phyloP scores from a whole-genome alignment of 2,329 filamentous ascomycete genomes.

The Metarhizium brunneum region DNA sequence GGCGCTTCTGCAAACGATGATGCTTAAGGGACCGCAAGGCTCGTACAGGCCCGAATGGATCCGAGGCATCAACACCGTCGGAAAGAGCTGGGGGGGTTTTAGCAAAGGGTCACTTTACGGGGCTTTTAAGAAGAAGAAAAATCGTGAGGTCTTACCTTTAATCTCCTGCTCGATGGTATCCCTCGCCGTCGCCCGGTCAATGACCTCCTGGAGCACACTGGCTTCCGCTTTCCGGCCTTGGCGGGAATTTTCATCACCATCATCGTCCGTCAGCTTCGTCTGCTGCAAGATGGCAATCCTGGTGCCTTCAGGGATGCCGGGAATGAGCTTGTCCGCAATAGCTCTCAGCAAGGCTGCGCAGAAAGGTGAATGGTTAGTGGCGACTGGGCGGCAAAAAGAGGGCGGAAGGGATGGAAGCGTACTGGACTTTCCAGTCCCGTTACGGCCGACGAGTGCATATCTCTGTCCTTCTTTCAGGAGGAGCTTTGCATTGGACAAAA shows the following conservation, averaged over 20 bases:
- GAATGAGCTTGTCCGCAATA: slow-evolving; percentile 69
- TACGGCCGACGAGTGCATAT: slow-evolving; percentile 72
- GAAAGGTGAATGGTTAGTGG: neutral
- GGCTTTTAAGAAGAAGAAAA: too few relatives aligned
- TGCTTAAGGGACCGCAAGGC: slow-evolving; percentile 54
- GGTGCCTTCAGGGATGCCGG: slow-evolving; percentile 59
- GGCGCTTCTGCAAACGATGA: slow-evolving; percentile 49
- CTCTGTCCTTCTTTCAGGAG: slow-evolving; percentile 62
- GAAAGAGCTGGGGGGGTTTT: slow-evolving; percentile 37
- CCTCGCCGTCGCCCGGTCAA: slow-evolving; percentile 49
- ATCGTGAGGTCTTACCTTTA: slow-evolving; percentile 32
- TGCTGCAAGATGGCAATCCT: slow-evolving; percentile 63
- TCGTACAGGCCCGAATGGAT: slow-evolving; percentile 48
- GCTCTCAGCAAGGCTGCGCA: slow-evolving; percentile 57
- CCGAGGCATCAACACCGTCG: slow-evolving; percentile 46
- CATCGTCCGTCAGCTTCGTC: slow-evolving; percentile 31
- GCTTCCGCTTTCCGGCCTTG: slow-evolving; percentile 3
- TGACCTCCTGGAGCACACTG: slow-evolving; percentile 57
- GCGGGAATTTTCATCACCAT: slow-evolving; percentile 19
- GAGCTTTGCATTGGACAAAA: slow-evolving; percentile 60
- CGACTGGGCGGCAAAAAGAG: neutral
- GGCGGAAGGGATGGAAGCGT: slow-evolving; percentile 15
- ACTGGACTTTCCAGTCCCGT: slow-evolving; percentile 80
- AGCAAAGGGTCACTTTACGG: neutral
- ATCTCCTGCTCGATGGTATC: slow-evolving; percentile 53